A percentile compares a stretch with the other conserved stretches of the same genome.
These are phyloP conservation scores for Claviceps pazoutovae DNA, from an alignment of 2,329 filamentous ascomycete species.

Conservation along the genomic window DNA sequence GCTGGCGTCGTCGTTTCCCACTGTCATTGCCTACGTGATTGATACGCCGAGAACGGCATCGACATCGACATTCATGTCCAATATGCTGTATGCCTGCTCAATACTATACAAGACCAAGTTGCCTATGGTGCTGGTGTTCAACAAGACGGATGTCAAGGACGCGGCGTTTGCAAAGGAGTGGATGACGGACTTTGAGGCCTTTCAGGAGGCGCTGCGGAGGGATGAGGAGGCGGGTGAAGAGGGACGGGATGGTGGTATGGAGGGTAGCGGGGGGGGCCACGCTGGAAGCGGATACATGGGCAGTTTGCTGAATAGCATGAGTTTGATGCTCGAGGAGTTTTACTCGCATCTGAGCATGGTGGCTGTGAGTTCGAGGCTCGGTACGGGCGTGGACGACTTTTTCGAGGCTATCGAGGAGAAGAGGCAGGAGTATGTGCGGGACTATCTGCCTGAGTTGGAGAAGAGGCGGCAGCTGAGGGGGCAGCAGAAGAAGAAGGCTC, in stretches of 20 bases:
- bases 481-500: slow-evolving; percentile 52
- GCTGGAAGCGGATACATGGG: slow-evolving; percentile 92
- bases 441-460: slow-evolving; percentile 89
- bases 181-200: slow-evolving; percentile 98
- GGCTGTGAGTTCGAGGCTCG: slow-evolving; percentile 84
- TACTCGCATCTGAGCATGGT: slow-evolving; percentile 90
- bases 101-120: slow-evolving; percentile 98
- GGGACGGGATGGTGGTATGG: slow-evolving; percentile 53
- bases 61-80: slow-evolving; percentile 97
- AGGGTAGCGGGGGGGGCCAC: slow-evolving; percentile 46
- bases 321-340: slow-evolving; percentile 91
- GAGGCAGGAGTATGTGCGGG: slow-evolving; percentile 70
- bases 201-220: slow-evolving; percentile 68
- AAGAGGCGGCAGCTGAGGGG: slow-evolving; percentile 62
- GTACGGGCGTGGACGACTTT: slow-evolving; percentile 83
- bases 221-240: slow-evolving; percentile 71
- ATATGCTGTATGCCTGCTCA: slow-evolving; percentile 98
- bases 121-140: slow-evolving; percentile 97
- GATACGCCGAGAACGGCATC: slow-evolving; percentile 89
- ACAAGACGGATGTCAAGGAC: slow-evolving; percentile 94
- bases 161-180: slow-evolving; percentile 88
- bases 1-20: slow-evolving; percentile 85
- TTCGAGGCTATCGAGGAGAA: slow-evolving; percentile 82
- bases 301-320: slow-evolving; percentile 93
- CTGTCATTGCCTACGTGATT: slow-evolving; percentile 93